Evolutionary conservation across 768 basidiomycete genomes (phyloP), one percentile per base, ranked within the genome.

Genomic region (Psilocybe azurescens): DNA sequence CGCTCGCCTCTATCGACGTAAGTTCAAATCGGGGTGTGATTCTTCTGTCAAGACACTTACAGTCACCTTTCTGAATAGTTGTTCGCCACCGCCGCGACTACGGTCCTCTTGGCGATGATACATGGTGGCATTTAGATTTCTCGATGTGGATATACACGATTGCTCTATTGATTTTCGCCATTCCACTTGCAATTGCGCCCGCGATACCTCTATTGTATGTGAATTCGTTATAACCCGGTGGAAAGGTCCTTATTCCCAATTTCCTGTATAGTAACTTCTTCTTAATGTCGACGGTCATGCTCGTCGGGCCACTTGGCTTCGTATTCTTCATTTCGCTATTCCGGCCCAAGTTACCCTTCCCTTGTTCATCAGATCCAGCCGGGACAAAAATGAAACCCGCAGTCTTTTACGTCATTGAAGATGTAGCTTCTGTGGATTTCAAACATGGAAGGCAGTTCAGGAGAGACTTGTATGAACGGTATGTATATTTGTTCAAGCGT

Each of bases 71-170:
- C 41, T 7, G 7, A 28, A n/a, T 47, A 74, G 73, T 74, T 2
- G 60, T 70, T 49, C 65, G 62, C 41, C 61, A 68, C 56, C 53
- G 71, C 51, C 50, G 53, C 13, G 58, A 51, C 38, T 73, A 68
- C 54, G 73, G 74, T 47, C 74, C 74, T 18, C 54, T 74, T 5
- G 72, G 72, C 9, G 65, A 63, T 39, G 71, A 73, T 55, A 54
- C 53, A 10, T 74, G 72, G 73, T 73, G 74, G 71, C 68, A 74
- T 51, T 66, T 74, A 11, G 74, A 75, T 51, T 74, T 75, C 59
- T 71, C 73, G 1, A 75, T 75, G 73, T 75, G 74, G 74, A 66
- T 68, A 44, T 72, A 73, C 60, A 70, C 69, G 8, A 53, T 72
- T 20, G 71, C 72, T 10, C 71, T 73, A 38, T 46, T 72, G 10